phyloP scores from a whole-genome alignment of 768 basidiomycete species.

The Boletellus ananiceps region DNA sequence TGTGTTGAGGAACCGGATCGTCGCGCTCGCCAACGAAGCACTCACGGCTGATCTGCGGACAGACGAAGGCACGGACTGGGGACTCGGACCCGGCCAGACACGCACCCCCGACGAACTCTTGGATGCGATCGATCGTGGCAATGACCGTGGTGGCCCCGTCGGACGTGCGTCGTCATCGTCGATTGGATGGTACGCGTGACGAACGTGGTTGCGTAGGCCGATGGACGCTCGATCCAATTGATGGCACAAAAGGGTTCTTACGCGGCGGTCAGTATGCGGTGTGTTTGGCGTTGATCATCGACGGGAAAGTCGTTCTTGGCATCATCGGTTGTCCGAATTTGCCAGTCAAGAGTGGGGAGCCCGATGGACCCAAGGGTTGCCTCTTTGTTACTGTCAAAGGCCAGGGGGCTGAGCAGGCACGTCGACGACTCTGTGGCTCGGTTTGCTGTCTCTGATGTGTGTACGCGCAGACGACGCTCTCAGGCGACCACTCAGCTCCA shows the following conservation, averaged over 20 bases:
- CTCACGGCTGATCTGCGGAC: conserved; percentile 48
- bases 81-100: conserved; percentile 56
- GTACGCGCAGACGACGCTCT: conserved; percentile 46
- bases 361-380: conserved; percentile 64
- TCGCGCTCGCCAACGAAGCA: conserved; percentile 78
- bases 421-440: background rate
- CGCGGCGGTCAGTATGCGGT: conserved; percentile 92
- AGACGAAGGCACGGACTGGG: conserved; percentile 66
- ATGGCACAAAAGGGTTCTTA: conserved; percentile 92
- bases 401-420: conserved; percentile 74
- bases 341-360: conserved; percentile 47
- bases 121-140: conserved; percentile 83
- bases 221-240: conserved; percentile 88
- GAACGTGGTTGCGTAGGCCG: conserved; percentile 45
- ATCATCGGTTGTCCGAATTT: conserved; percentile 94
- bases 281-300: conserved; percentile 79
- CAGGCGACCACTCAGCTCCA: conserved; percentile 42
- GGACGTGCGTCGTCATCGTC: conserved; percentile 54
- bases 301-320: conserved; percentile 74
- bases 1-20: conserved; percentile 58
- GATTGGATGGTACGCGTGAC: background rate
- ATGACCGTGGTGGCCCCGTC: conserved; percentile 58
- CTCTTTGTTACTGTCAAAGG: conserved; percentile 86
- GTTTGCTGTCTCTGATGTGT: background rate
- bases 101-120: conserved; percentile 59